phyloP scores from a whole-genome alignment of 345 rosid species.

The Cochlearia excelsa region DNA sequence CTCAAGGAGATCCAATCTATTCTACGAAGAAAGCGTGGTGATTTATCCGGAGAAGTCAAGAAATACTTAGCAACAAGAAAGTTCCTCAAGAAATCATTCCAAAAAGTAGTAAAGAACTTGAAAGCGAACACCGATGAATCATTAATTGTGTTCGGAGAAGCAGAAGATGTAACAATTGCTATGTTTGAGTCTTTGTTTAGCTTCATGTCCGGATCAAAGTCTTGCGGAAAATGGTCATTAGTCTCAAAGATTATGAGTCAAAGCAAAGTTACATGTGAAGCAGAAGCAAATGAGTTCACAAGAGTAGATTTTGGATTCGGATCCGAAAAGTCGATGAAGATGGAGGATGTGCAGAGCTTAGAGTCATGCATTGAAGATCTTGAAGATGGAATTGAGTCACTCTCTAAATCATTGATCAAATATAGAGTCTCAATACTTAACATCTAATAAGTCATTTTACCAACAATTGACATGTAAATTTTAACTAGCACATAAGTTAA shows the following conservation, averaged over 20 bases:
- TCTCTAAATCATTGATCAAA: slow-evolving; percentile 42
- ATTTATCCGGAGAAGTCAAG: slow-evolving; percentile 29
- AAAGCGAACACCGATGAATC: slow-evolving; percentile 24
- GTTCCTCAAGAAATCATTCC: slow-evolving; percentile 26
- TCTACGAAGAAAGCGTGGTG: slow-evolving; percentile 35
- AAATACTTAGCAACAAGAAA: slow-evolving; percentile 46
- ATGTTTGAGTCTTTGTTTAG: slow-evolving; percentile 40
- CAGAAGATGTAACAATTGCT: slow-evolving; percentile 23
- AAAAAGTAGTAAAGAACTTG: slow-evolving; percentile 27
- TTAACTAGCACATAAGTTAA: not conserved
- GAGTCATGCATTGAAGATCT: slow-evolving; percentile 47
- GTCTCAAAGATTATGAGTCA: slow-evolving; percentile 39
- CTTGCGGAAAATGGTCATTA: slow-evolving; percentile 34
- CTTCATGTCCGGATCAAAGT: slow-evolving; percentile 35
- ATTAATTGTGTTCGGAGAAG: slow-evolving; percentile 32
- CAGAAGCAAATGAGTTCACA: slow-evolving; percentile 37
- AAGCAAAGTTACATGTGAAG: slow-evolving; percentile 34
- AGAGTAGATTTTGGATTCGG: slow-evolving; percentile 35
- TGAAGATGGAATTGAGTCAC: slow-evolving; percentile 44
- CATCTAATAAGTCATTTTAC: slow-evolving; percentile 29
- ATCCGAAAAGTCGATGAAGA: slow-evolving; percentile 23
- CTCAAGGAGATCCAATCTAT: slow-evolving; percentile 34
- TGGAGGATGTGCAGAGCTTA: slow-evolving; percentile 29
- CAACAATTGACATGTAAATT: slow-evolving; percentile 25
- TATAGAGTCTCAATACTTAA: slow-evolving; percentile 44